Conservation (phyloP, 1,284 basidiomycete species). For the Puccinia horiana region DNA sequence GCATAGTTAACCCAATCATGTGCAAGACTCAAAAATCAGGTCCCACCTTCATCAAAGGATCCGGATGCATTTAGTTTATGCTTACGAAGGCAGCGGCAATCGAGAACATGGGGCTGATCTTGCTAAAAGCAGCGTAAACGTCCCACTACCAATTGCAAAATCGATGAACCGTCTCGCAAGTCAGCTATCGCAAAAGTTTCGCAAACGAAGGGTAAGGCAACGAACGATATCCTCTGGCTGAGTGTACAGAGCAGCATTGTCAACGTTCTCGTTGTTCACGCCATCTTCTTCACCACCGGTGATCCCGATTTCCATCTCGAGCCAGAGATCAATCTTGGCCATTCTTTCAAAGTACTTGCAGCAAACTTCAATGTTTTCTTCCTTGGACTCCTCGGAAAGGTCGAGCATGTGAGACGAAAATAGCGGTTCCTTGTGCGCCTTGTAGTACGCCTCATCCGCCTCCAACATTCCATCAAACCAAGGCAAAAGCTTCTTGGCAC, state of each 20-base stretch:
- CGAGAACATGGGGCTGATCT: slow-evolving; percentile 90
- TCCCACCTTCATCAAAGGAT: neutral
- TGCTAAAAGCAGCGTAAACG: slow-evolving; percentile 78
- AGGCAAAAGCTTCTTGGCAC: slow-evolving; percentile 94
- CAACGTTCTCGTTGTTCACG: slow-evolving; percentile 74
- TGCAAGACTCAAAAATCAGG: neutral
- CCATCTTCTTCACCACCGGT: slow-evolving; percentile 99
- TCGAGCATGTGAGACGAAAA: slow-evolving; percentile 97
- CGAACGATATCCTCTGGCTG: slow-evolving; percentile 84
- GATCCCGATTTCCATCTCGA: slow-evolving; percentile 99
- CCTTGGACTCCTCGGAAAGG: slow-evolving; percentile 95
- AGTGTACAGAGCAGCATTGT: slow-evolving; percentile 92
- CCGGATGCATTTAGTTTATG: neutral
- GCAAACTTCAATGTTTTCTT: slow-evolving; percentile 93
- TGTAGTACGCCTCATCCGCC: slow-evolving; percentile 92
- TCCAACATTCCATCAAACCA: slow-evolving; percentile 99
- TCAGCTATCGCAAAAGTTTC: neutral
- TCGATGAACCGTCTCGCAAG: neutral
- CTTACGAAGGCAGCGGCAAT: slow-evolving; percentile 83
- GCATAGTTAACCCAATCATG: neutral
- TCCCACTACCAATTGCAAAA: slow-evolving; percentile 64
- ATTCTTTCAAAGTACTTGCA: slow-evolving; percentile 94
- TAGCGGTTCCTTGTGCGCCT: slow-evolving; percentile 82
- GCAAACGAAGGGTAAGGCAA: neutral
- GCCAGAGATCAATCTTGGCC: slow-evolving; percentile 86